phyloP scores from a whole-genome alignment of 495 filamentous ascomycete species.

The Tuber aestivum region DNA sequence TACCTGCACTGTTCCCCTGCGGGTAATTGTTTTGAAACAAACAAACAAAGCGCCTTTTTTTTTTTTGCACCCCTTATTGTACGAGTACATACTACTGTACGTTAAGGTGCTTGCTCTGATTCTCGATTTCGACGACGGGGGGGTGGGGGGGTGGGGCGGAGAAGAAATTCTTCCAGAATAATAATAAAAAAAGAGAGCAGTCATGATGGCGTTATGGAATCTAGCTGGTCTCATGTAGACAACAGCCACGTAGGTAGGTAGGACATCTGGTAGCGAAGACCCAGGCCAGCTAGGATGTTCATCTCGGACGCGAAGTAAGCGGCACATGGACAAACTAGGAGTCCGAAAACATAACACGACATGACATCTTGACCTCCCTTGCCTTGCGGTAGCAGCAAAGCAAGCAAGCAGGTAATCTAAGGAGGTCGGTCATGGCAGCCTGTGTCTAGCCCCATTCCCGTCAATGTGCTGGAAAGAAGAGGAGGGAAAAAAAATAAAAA shows the following conservation, averaged over 20 bases:
- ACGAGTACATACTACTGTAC: not conserved
- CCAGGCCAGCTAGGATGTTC: not conserved
- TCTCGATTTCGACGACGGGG: not conserved
- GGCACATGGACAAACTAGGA: conserved; percentile 2
- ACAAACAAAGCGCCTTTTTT: not conserved
- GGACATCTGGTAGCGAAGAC: not conserved
- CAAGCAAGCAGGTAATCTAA: not conserved
- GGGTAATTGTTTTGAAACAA: conserved; percentile 5
- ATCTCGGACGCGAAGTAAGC: not conserved
- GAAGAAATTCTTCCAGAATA: not conserved
- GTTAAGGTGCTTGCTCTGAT: not conserved
- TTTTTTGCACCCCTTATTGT: not conserved
- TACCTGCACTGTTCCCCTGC: not conserved
- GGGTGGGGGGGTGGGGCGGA: no score
- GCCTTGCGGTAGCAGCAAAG: not conserved
- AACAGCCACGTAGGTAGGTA: not conserved
- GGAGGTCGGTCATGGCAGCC: not conserved
- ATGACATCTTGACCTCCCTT: not conserved
- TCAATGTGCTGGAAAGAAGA: not conserved
- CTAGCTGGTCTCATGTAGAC: not conserved
- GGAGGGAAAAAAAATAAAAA: not conserved
- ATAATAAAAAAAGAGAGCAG: not conserved
- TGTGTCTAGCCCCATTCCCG: not conserved
- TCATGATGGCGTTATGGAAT: not conserved
- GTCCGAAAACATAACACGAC: not conserved